These are phyloP conservation scores for Dactylorhiza incarnata DNA, from an alignment of 106 monocot species.

Conservation along the genomic window DNA sequence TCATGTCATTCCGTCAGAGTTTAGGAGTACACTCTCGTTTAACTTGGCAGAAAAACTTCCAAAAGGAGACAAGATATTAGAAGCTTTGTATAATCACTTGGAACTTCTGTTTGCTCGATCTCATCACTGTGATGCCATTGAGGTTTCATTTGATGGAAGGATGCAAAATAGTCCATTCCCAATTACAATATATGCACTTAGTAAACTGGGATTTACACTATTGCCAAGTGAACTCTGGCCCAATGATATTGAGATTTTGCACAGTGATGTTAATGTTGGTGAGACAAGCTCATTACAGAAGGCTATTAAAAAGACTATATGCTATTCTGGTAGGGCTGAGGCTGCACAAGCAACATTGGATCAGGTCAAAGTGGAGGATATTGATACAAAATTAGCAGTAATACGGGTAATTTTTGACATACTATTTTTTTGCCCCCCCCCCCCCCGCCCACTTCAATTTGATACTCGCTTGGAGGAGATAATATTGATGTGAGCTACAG, in stretches of 20 bases:
- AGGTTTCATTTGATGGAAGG: slow-evolving; percentile 12
- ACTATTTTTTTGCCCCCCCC: background rate
- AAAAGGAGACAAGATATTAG: slow-evolving; percentile 88
- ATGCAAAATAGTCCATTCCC: slow-evolving; percentile 23
- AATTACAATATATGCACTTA: slow-evolving; percentile 45
- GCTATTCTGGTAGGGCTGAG: slow-evolving; percentile 55
- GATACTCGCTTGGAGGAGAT: background rate
- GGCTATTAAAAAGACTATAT: slow-evolving; percentile 63
- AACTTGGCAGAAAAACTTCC: slow-evolving; percentile 86
- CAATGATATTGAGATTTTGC: slow-evolving; percentile 23
- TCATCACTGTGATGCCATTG: slow-evolving; percentile 6
- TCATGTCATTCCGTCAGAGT: slow-evolving; percentile 56
- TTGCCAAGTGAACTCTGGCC: slow-evolving; percentile 23
- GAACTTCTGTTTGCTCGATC: slow-evolving; percentile 26
- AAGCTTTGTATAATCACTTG: slow-evolving; percentile 63
- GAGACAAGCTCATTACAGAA: slow-evolving; percentile 45
- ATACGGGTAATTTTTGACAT: slow-evolving; percentile 46
- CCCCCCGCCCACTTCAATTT: too few relatives aligned
- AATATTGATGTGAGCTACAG: background rate
- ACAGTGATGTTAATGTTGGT: slow-evolving; percentile 38
- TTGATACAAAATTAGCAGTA: slow-evolving; percentile 81
- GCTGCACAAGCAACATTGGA: slow-evolving; percentile 77
- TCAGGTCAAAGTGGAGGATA: slow-evolving; percentile 86
- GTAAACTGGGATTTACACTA: slow-evolving; percentile 46
- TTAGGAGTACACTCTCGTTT: slow-evolving; percentile 69